Conservation (phyloP, 768 basidiomycete species). For the Lentinula aciculospora region DNA sequence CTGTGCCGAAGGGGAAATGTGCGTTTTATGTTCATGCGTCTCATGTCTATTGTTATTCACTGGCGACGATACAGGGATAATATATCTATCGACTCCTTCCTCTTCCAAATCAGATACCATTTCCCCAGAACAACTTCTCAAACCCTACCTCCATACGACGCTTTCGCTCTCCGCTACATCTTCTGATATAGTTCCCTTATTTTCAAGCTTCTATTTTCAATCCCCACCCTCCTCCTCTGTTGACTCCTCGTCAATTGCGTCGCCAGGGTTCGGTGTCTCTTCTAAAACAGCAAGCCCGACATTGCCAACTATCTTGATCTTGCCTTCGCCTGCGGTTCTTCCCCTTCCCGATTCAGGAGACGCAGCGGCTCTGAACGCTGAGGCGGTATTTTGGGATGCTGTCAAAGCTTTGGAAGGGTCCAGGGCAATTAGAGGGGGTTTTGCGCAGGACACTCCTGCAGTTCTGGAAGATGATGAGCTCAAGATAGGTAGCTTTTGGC, state of each 20-base stretch:
- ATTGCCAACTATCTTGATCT: neutral
- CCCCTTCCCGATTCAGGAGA: conserved; percentile 52
- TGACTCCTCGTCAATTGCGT: neutral
- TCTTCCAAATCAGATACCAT: neutral
- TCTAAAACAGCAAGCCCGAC: neutral
- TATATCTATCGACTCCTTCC: neutral
- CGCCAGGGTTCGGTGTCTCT: neutral
- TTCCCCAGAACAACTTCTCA: neutral
- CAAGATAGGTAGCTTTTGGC: conserved; percentile 4
- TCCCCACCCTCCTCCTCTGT: neutral
- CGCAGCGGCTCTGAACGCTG: conserved; percentile 48
- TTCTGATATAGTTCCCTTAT: neutral
- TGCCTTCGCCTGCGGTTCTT: conserved; percentile 14
- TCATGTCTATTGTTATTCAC: neutral
- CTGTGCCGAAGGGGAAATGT: conserved; percentile 73
- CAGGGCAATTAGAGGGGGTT: neutral
- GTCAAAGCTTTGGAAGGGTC: conserved; percentile 20
- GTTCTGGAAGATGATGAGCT: neutral
- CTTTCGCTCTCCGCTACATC: neutral
- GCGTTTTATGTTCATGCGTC: conserved; percentile 15
- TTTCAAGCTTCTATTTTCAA: conserved; percentile 1
- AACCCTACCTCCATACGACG: conserved; percentile 1
- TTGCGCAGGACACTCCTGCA: neutral
- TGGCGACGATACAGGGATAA: conserved; percentile 18
- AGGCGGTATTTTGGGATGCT: conserved; percentile 49